Evolutionary conservation across 139 green algal species (phyloP).

Genomic region (Auxenochlorella protothecoides): DNA sequence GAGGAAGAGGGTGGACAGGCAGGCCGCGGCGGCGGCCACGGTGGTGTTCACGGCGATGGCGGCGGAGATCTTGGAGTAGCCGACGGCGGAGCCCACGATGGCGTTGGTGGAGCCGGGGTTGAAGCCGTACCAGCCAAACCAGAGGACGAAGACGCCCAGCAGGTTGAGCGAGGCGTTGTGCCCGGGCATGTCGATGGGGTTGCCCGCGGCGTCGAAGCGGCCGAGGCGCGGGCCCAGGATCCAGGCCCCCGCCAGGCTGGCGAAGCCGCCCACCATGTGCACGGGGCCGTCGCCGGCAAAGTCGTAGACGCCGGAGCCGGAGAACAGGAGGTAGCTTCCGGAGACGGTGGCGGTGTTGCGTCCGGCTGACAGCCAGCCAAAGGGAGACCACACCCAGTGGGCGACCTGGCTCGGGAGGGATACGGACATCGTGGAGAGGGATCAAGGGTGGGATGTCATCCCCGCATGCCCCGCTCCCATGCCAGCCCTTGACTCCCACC

Average conservation of each 20-base stretch:
- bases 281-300: constrained; percentile 48
- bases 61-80: constrained; percentile 17
- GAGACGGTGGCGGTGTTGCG: constrained; percentile 2
- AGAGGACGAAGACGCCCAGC: constrained; percentile 70
- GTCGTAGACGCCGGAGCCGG: constrained; percentile 35
- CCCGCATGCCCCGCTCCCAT: no score
- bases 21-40: constrained; percentile 17
- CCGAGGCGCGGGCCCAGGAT: constrained; percentile 86
- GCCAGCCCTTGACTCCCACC: no score
- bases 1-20: constrained; percentile 19
- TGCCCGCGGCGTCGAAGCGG: constrained; percentile 78
- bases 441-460: no score
- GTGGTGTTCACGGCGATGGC: constrained; percentile 72
- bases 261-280: constrained; percentile 71
- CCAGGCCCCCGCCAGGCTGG: constrained; percentile 62
- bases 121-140: constrained; percentile 77
- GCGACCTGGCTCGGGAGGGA: background rate
- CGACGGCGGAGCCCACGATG: constrained; percentile 21
- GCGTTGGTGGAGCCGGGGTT: constrained; percentile 44
- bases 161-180: constrained; percentile 60
- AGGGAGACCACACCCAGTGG: constrained; percentile 46
- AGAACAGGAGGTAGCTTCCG: constrained; percentile 17
- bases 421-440: no score
- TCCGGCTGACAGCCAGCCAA: constrained; percentile 31
- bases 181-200: constrained; percentile 65